Base-by-base conservation (phyloP, 768 basidiomycete genomes). In the Mrakia frigida region DNA sequence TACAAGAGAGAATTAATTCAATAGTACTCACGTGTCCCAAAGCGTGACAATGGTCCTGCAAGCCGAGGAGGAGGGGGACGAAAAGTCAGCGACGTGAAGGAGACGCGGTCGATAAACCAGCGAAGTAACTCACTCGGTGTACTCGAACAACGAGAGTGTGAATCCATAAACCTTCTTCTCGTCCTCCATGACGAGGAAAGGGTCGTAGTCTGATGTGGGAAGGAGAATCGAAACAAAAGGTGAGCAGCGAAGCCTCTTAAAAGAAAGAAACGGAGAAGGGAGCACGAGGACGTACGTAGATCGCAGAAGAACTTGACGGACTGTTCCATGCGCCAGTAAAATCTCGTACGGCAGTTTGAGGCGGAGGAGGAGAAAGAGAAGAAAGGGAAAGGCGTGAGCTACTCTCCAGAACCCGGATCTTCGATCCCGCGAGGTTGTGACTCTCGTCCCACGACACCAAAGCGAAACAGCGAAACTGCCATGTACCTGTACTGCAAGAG, bases 151-250 rank as follows among this genome's bases (percentile, higher is more conserved):
- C 0, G 90, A 88, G 53, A 94, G 86, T 0, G 91, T 93, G 83
- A 93, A 94, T 0, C 67, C 93, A 79, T 97, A 97, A 63, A 91
- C 88, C 84, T 92, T 93, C 56, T 91, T 87, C 77, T 90, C 85
- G 70, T 89, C 88, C 80, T 90, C 85, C 92, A 95, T 93, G 72
- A 88, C 85, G 63, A 89, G 82, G 86, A 95, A 94, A 0, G 93
- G 92, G 79, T 93, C 92, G 79, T 91, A 94, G 81, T 95, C 93
- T 65, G 31, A 16, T 60, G 63, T 10, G 33, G 13, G 31, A 28
- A 35, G 60, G 60, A 6, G 61, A 60, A 31, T 9, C 25, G 59
- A 31, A 60, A 31, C 59, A 31, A 25, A 60, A 31, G 7, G 59
- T 10, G 63, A 65, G 33, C 25, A 37, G 10, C 23, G 41, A 69